Base-by-base conservation (phyloP, 2,329 filamentous ascomycete genomes). In the Calycina marina region DNA sequence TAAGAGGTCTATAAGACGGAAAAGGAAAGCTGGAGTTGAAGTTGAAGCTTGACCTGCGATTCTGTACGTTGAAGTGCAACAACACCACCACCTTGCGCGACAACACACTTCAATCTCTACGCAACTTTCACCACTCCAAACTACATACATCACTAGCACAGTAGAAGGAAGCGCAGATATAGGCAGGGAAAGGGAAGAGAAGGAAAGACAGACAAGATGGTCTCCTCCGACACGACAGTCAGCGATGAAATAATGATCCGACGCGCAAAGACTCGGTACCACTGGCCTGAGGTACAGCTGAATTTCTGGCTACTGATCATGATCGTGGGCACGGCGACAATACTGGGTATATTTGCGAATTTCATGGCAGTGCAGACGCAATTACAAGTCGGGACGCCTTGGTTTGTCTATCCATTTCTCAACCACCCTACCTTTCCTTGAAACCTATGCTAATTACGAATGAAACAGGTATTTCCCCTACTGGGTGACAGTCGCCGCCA, bases 241-340 rank as follows among this genome's bases (percentile, higher is more conserved):
- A 41, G 46, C 4, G 45, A 49, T 25, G 20, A 22, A 8, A 35
- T 48, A 4, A 27, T 50, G 3, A 26, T 49, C 12, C 44, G 46
- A 18, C 43, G 49, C 9, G 39, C 48, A 4, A 43, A 43, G 24
- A 51, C 46, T 9, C 49, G 50, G 25, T 79, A 78, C 60, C 71
- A 72, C 56, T 79, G 74, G 74, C 74, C 74, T 12, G 69, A 70
- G n/a, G 53, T 71, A 34, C 69, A 75, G 53, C 61, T 79, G 37
- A 77, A 77, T 48, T 55, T 77, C 31, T 77, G 74, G 71, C 69
- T 78, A 48, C 58, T 78, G 30, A 58, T 77, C 42, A 77, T 78
- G 66, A 57, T 78, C 8, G 58, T 72, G 4, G 63, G 69, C 1
- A 65, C 69, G 4, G 58, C 62, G 33, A 65, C 63, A 32, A 67